phyloP scores from a whole-genome alignment of 2,329 filamentous ascomycete species.

The Bipolaris gigantea region DNA sequence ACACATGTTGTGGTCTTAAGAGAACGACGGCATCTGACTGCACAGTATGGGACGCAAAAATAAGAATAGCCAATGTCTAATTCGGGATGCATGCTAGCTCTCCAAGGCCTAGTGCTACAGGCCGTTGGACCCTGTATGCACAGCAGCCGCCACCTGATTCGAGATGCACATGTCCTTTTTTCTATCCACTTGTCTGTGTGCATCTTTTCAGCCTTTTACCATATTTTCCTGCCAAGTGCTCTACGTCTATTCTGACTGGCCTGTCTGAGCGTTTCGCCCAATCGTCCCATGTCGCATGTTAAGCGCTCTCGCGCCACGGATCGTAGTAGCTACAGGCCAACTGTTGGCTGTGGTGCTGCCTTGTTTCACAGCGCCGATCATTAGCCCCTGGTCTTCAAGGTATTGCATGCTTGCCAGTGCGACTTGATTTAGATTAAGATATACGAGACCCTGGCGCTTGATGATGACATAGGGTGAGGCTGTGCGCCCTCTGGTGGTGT shows the following conservation, averaged over 20 bases:
- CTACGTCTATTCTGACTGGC: conserved; percentile 14
- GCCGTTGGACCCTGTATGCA: not conserved
- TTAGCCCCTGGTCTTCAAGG: conserved; percentile 13
- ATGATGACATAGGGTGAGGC: conserved; percentile 18
- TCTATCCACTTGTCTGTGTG: not conserved
- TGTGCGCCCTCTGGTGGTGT: not conserved
- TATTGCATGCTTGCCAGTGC: conserved; percentile 10
- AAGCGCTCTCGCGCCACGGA: conserved; percentile 33
- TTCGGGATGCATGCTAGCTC: not conserved
- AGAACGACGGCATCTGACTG: too few species aligned
- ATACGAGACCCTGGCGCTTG: conserved; percentile 9
- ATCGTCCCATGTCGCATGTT: conserved; percentile 28
- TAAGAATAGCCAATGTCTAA: too few species aligned
- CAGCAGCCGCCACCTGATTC: not conserved
- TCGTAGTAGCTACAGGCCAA: conserved; percentile 21
- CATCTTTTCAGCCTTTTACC: not conserved
- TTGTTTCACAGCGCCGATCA: conserved; percentile 21
- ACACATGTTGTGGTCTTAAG: not conserved
- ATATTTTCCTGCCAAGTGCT: not conserved
- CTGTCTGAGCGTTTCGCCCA: conserved; percentile 29
- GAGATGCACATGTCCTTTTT: too few species aligned
- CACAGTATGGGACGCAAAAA: not conserved
- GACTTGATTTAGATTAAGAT: conserved; percentile 14
- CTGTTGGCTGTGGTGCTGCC: conserved; percentile 24
- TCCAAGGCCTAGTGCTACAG: not conserved